Evolutionary conservation across 106 monocot species (phyloP).

Genomic region (Dioscorea alata): DNA sequence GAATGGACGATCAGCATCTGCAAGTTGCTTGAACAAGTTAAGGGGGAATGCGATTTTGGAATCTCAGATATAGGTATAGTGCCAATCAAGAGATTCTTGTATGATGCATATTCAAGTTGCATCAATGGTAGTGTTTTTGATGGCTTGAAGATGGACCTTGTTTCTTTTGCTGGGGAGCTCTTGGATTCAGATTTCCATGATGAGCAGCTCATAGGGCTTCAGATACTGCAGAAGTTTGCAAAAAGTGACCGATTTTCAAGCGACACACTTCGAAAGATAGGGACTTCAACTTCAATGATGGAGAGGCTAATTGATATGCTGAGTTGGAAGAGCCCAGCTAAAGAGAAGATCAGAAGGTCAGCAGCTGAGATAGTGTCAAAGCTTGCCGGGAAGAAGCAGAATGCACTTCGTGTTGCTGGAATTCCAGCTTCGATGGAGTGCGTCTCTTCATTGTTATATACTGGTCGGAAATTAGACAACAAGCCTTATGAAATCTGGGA

Average conservation of each 20-base stretch:
- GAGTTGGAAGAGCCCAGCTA: constrained; percentile 43
- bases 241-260: constrained; percentile 15
- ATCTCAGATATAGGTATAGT: constrained; percentile 13
- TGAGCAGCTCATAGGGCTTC: constrained; percentile 58
- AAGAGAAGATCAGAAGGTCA: constrained; percentile 39
- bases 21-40: constrained; percentile 31
- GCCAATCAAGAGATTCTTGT: constrained; percentile 54
- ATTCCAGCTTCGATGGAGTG: constrained; percentile 63
- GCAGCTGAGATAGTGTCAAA: constrained; percentile 47
- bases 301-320: constrained; percentile 67
- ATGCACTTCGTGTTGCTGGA: constrained; percentile 45
- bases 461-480: background rate
- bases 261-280: constrained; percentile 52
- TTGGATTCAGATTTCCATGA: constrained; percentile 37
- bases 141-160: constrained; percentile 61
- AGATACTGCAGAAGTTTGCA: constrained; percentile 39
- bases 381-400: constrained; percentile 39
- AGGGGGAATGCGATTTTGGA: constrained; percentile 32
- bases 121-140: constrained; percentile 60
- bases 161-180: constrained; percentile 50
- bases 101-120: constrained; percentile 53
- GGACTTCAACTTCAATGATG: constrained; percentile 24
- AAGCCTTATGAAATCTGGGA: constrained; percentile 5
- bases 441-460: constrained; percentile 44
- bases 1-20: constrained; percentile 19